Percentiles rank a stretch among this genome's conserved stretches.
Conservation (phyloP, 2,329 filamentous ascomycete species). For the Fusarium torulosum region DNA sequence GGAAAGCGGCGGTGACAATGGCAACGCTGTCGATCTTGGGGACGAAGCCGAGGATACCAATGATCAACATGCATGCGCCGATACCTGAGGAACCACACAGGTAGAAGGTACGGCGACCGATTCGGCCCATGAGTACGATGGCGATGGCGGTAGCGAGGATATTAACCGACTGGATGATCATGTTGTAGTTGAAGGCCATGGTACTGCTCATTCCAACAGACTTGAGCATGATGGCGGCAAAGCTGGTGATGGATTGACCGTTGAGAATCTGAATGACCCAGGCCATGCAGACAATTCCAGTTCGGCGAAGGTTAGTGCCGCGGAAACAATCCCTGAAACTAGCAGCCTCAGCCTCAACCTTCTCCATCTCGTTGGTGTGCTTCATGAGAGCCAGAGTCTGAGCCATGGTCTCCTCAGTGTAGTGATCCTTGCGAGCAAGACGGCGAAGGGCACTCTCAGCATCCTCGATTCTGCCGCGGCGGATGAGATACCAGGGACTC, state of each 20-base stretch:
- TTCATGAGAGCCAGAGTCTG: slow-evolving; percentile 57
- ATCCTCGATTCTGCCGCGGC: slow-evolving; percentile 54
- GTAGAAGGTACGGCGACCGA: slow-evolving; percentile 58
- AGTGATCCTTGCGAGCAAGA: slow-evolving; percentile 53
- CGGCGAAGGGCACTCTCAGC: slow-evolving; percentile 55
- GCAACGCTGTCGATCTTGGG: slow-evolving; percentile 31
- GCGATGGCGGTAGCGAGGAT: slow-evolving; percentile 57
- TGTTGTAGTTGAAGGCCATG: slow-evolving; percentile 60
- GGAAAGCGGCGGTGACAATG: slow-evolving; percentile 46
- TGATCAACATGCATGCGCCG: slow-evolving; percentile 56
- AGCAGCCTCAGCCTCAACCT: slow-evolving; percentile 57
- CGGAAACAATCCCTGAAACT: slow-evolving; percentile 65
- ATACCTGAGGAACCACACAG: slow-evolving; percentile 58
- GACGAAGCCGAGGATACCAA: slow-evolving; percentile 56
- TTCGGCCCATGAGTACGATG: slow-evolving; percentile 54
- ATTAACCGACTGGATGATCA: slow-evolving; percentile 62
- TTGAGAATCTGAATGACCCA: slow-evolving; percentile 52
- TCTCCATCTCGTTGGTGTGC: slow-evolving; percentile 57
- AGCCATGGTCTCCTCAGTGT: slow-evolving; percentile 56
- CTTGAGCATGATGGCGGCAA: slow-evolving; percentile 65
- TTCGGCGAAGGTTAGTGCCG: slow-evolving; percentile 56
- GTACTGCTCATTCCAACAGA: slow-evolving; percentile 61
- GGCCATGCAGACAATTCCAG: slow-evolving; percentile 54
- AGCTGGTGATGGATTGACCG: slow-evolving; percentile 64
- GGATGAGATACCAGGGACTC: slow-evolving; percentile 64